Conservation (phyloP, 208 protist species). For the Trichomonas vaginalis region DNA sequence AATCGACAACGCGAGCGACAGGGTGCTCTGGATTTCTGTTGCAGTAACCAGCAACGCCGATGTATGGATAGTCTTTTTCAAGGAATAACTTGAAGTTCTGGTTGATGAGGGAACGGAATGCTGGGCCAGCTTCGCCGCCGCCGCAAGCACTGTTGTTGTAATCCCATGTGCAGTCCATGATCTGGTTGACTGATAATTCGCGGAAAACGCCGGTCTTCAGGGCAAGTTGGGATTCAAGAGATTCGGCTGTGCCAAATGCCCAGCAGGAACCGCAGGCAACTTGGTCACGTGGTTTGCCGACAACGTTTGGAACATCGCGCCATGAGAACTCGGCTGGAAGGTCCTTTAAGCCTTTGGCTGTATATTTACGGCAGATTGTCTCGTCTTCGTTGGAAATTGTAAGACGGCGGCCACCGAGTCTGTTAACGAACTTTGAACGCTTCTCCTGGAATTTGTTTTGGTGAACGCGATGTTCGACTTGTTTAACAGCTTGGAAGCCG, state of each 20-base stretch:
- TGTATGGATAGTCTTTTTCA: background rate
- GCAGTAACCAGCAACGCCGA: background rate
- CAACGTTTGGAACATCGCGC: background rate
- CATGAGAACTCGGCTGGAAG: background rate
- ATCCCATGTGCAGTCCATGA: conserved; percentile 14
- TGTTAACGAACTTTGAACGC: background rate
- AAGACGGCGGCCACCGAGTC: background rate
- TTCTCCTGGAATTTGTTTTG: background rate
- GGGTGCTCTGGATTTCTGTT: background rate
- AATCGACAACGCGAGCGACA: background rate
- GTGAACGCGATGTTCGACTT: background rate
- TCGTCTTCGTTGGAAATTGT: background rate
- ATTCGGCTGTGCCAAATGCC: background rate
- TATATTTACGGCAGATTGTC: background rate
- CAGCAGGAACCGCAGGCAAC: conserved; percentile 9
- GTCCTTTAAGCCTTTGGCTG: background rate
- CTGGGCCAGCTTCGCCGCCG: background rate
- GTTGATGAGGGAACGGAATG: background rate
- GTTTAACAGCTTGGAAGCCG: background rate
- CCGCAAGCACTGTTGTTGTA: background rate
- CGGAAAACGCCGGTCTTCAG: background rate
- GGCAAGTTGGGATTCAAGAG: background rate
- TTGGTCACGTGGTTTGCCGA: background rate
- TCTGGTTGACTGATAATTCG: background rate
- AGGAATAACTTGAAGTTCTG: background rate